Evolutionary conservation across 2,329 filamentous ascomycete genomes (phyloP).

Genomic region (Periconia macrospinosa): DNA sequence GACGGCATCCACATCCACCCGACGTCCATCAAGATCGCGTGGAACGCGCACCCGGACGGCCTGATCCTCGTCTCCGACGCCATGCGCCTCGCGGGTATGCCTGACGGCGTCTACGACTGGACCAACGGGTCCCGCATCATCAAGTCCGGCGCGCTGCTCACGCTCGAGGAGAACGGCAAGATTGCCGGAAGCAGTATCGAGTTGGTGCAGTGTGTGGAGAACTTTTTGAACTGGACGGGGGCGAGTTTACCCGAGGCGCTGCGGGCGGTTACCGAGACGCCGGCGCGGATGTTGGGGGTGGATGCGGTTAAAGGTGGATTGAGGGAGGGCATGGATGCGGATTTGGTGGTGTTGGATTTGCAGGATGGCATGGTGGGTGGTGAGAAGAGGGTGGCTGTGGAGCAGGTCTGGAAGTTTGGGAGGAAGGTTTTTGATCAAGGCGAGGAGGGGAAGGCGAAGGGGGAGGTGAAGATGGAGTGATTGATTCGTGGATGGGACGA

Average conservation of each 20-base stretch:
- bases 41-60: conserved; percentile 79
- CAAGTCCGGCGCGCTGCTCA: conserved; percentile 72
- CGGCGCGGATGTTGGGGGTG: conserved; percentile 74
- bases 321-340: conserved; percentile 50
- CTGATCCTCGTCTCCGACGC: conserved; percentile 91
- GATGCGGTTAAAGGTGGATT: conserved; percentile 65
- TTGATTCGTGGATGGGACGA: not conserved
- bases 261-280: conserved; percentile 73
- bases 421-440: conserved; percentile 30
- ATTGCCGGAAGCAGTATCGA: conserved; percentile 63
- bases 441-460: not conserved
- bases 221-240: conserved; percentile 76
- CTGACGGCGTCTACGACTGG: conserved; percentile 84
- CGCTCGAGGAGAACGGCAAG: conserved; percentile 73
- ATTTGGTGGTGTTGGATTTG: conserved; percentile 68
- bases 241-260: conserved; percentile 69
- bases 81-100: conserved; percentile 82
- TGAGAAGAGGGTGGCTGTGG: conserved; percentile 61
- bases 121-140: conserved; percentile 70
- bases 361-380: conserved; percentile 46
- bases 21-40: conserved; percentile 86
- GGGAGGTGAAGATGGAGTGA: not conserved
- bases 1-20: conserved; percentile 91
- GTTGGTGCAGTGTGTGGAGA: conserved; percentile 79
- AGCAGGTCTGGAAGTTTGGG: conserved; percentile 82